These are phyloP conservation scores for Mycena chlorophos DNA, from an alignment of 768 basidiomycete species.

Conservation along the genomic window DNA sequence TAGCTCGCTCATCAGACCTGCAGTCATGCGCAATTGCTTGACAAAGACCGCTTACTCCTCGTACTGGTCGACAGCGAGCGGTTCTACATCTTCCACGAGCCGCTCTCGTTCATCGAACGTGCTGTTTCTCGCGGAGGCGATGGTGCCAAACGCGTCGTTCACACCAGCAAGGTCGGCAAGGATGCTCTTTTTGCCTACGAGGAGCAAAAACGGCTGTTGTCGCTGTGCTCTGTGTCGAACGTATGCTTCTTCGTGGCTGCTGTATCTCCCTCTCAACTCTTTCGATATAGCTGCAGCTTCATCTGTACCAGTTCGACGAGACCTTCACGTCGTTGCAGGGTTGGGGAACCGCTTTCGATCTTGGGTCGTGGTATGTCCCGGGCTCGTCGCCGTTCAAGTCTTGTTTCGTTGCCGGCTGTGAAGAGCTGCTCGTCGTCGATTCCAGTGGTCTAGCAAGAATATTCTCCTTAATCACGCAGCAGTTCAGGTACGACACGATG, in stretches of 20 bases:
- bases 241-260: constrained; percentile 23
- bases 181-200: constrained; percentile 51
- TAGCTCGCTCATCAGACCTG: constrained; percentile 2
- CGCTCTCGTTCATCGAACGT: constrained; percentile 29
- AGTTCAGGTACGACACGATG: constrained; percentile 44
- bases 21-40: constrained; percentile 43
- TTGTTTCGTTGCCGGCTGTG: constrained; percentile 49
- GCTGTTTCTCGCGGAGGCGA: constrained; percentile 27
- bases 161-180: constrained; percentile 47
- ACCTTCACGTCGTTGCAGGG: constrained; percentile 41
- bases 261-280: background rate
- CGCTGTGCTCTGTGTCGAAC: constrained; percentile 44
- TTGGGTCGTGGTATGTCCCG: constrained; percentile 44
- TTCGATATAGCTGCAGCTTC: constrained; percentile 42
- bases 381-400: constrained; percentile 32
- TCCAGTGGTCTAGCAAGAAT: constrained; percentile 43
- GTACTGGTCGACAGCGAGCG: constrained; percentile 39
- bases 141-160: constrained; percentile 33
- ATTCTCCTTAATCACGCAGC: constrained; percentile 53
- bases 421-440: constrained; percentile 56
- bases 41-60: constrained; percentile 41
- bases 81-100: constrained; percentile 42
- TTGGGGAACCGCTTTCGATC: constrained; percentile 40
- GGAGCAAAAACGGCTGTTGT: constrained; percentile 51
- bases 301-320: constrained; percentile 53